Evolutionary conservation across 2,329 filamentous ascomycete genomes (phyloP), one percentile per base, ranked within the genome.

Genomic region (Phaeosphaeriaceae sp.): DNA sequence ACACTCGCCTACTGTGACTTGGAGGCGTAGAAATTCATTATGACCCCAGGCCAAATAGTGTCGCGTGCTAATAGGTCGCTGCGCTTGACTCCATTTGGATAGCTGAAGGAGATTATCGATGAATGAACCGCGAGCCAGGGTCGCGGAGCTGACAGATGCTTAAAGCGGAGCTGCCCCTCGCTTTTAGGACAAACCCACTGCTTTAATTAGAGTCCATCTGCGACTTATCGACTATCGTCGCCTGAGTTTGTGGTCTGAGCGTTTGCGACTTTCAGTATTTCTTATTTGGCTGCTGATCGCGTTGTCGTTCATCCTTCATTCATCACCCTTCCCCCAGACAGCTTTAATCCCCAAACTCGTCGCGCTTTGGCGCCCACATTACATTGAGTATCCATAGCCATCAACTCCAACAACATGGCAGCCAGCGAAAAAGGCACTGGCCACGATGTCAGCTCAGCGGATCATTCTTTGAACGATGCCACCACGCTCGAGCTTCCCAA

Each of bases 401-500:
- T 17, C 29, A 28, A 41, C 13, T 23, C 21, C 26, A 37, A 33
- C 57, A 60, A 43, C 50, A 72, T 70, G 67, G 57, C 64, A 20
- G 60, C 61, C 45, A 54, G 58, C 54, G 63, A 66, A 40, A 68
- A 67, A 44, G 56, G 46, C 42, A 46, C 41, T 11, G 20, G 51
- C 23, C 67, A 67, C 47, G 61, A 67, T 47, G 60, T 62, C 52
- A 52, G 56, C 53, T 59, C 66, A 8, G 56, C 64, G 13, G 68
- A 70, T 29, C 59, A 67, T 53, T 72, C 70, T 18, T 41, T 64
- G 42, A 56, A 48, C n/a, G 70, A 72, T 58, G 58, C 54, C 40
- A 68, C 51, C 46, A 58, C 64, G 20, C 62, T 72, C 35, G 61
- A 67, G 43, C 66, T 72, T 7, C 77, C 77, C 20, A 68, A 64